Conservation (phyloP, 257 asterid genomes). For the Marsdenia floribunda region DNA sequence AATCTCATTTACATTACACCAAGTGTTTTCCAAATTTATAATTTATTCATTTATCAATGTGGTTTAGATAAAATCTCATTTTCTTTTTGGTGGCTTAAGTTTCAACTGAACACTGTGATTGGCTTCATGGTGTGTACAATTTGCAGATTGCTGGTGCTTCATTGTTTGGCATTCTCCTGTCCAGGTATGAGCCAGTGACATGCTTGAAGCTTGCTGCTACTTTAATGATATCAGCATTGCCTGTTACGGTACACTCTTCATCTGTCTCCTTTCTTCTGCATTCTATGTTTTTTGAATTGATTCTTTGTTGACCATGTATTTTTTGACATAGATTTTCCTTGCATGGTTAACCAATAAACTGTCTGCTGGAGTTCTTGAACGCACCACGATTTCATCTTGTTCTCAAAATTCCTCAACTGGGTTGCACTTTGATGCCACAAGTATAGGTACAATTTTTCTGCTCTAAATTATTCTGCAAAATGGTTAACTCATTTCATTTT, state of each 20-base stretch:
- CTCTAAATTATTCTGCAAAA: slow-evolving; percentile 6
- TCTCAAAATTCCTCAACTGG: slow-evolving; percentile 33
- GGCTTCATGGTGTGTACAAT: slow-evolving; percentile 16
- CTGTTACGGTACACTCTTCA: slow-evolving; percentile 53
- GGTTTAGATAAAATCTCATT: neutral
- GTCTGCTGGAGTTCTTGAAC: slow-evolving; percentile 84
- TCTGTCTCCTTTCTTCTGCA: slow-evolving; percentile 14
- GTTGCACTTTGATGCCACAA: slow-evolving; percentile 36
- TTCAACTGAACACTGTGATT: neutral
- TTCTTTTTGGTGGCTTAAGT: neutral
- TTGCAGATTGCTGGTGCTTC: slow-evolving; percentile 90
- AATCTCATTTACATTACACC: neutral
- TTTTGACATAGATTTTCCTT: slow-evolving; percentile 51
- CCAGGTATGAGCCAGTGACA: slow-evolving; percentile 61
- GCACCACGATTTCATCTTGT: slow-evolving; percentile 48
- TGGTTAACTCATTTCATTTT: slow-evolving; percentile 8
- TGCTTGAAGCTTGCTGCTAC: slow-evolving; percentile 78
- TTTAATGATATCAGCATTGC: slow-evolving; percentile 71
- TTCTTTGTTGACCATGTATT: slow-evolving; percentile 16
- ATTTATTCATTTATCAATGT: neutral
- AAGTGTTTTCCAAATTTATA: neutral
- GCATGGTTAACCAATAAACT: slow-evolving; percentile 85
- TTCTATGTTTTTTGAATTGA: slow-evolving; percentile 8
- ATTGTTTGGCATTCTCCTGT: slow-evolving; percentile 72
- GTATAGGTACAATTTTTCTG: slow-evolving; percentile 48